These are phyloP conservation scores for Exophiala bonariae DNA, from an alignment of 2,329 filamentous ascomycete genomes.

Conservation along the genomic window DNA sequence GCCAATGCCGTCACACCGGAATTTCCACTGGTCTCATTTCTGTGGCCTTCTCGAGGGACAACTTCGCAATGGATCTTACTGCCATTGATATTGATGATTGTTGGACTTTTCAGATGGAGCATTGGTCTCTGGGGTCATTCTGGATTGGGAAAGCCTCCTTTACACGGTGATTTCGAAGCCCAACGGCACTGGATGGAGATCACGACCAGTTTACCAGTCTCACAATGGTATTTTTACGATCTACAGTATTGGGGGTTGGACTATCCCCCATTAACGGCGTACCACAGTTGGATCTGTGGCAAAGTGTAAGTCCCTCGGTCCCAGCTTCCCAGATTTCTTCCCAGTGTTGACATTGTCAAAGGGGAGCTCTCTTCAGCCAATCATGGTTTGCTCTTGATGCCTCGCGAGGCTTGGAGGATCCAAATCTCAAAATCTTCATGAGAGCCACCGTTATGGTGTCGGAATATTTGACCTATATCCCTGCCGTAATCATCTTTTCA, in stretches of 20 bases:
- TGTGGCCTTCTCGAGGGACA: slow-evolving; percentile 81
- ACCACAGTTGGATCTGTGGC: slow-evolving; percentile 95
- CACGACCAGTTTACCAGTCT: slow-evolving; percentile 82
- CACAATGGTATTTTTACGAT: slow-evolving; percentile 98
- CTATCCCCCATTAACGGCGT: slow-evolving; percentile 95
- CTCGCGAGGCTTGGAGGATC: slow-evolving; percentile 79
- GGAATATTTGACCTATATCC: slow-evolving; percentile 87
- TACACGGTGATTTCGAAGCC: slow-evolving; percentile 97
- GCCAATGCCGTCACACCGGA: slow-evolving; percentile 60
- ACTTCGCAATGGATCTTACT: slow-evolving; percentile 92
- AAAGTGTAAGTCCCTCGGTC: slow-evolving; percentile 60
- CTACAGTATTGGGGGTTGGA: slow-evolving; percentile 97
- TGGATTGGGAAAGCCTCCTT: slow-evolving; percentile 78
- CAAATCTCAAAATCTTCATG: slow-evolving; percentile 89
- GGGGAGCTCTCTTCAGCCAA: slow-evolving; percentile 73
- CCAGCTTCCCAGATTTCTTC: slow-evolving; percentile 15
- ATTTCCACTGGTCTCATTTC: slow-evolving; percentile 89
- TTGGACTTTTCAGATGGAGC: slow-evolving; percentile 91
- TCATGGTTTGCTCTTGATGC: slow-evolving; percentile 83
- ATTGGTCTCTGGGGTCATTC: slow-evolving; percentile 94
- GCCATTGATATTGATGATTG: slow-evolving; percentile 82
- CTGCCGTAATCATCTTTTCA: slow-evolving; percentile 81
- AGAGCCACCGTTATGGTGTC: slow-evolving; percentile 85
- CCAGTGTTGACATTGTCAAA: slow-evolving; percentile 34
- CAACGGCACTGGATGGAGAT: slow-evolving; percentile 99